Percentiles rank a stretch among this genome's conserved stretches.
Conservation (phyloP, 2,329 filamentous ascomycete species). For the Microdochium paspali region DNA sequence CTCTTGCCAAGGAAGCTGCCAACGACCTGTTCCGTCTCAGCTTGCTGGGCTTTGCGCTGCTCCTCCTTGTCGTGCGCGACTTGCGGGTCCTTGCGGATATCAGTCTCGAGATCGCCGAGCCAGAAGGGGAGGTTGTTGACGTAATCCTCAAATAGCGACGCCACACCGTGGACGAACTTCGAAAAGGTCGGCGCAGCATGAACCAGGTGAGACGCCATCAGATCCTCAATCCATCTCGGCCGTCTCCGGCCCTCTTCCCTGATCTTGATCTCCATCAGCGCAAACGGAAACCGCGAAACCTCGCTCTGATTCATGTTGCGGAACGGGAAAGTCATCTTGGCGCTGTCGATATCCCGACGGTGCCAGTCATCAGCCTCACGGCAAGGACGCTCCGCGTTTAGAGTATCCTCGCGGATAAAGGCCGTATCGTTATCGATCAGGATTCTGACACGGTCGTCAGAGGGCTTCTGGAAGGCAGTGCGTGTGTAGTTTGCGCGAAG, state of each 20-base stretch:
- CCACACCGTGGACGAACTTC: conserved; percentile 92
- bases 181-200: conserved; percentile 86
- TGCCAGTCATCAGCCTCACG: conserved; percentile 87
- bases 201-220: conserved; percentile 88
- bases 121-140: conserved; percentile 96
- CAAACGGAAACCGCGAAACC: conserved; percentile 82
- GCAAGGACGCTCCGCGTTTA: conserved; percentile 79
- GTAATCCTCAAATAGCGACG: conserved; percentile 86
- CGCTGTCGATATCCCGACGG: conserved; percentile 77
- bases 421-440: conserved; percentile 89
- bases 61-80: conserved; percentile 87
- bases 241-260: conserved; percentile 59
- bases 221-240: conserved; percentile 79
- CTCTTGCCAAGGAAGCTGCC: conserved; percentile 69
- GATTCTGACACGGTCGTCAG: conserved; percentile 82
- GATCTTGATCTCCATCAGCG: conserved; percentile 87
- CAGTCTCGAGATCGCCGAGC: conserved; percentile 82
- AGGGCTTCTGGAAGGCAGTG: conserved; percentile 92
- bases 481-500: conserved; percentile 88
- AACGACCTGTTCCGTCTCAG: conserved; percentile 81
- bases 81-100: conserved; percentile 90
- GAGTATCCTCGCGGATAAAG: conserved; percentile 68
- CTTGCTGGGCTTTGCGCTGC: conserved; percentile 67
- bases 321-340: conserved; percentile 80
- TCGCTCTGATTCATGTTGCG: conserved; percentile 81